These are phyloP conservation scores for Plasmodium blacklocki DNA, from an alignment of 169 alveolate genomes.

Conservation along the genomic window DNA sequence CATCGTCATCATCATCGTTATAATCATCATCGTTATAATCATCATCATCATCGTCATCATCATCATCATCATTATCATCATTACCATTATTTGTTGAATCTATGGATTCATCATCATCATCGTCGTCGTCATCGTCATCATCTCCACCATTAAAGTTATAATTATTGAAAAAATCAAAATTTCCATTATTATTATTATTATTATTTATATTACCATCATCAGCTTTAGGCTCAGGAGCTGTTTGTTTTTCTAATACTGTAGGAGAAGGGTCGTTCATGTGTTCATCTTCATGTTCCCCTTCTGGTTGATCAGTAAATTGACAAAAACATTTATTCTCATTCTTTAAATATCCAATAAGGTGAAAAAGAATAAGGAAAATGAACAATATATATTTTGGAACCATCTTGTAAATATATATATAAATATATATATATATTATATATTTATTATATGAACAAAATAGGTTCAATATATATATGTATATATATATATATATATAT, in stretches of 20 bases:
- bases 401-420: constrained; percentile 14
- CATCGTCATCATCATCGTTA: constrained; percentile 2
- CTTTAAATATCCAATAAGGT: background rate
- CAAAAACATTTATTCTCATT: constrained; percentile 17
- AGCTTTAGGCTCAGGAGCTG: constrained; percentile 6
- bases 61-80: constrained; percentile 31
- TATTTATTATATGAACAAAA: too few relatives aligned
- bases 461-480: too few relatives aligned
- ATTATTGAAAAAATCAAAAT: background rate
- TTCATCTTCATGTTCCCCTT: constrained; percentile 21
- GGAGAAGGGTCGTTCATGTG: background rate
- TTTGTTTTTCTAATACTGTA: background rate
- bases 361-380: constrained; percentile 11
- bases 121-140: constrained; percentile 64
- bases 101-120: constrained; percentile 1
- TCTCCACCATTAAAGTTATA: constrained; percentile 22
- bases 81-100: constrained; percentile 4
- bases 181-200: background rate
- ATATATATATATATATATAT: too few relatives aligned
- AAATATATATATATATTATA: too few relatives aligned
- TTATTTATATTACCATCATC: constrained; percentile 59
- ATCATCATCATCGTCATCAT: constrained; percentile 48
- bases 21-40: constrained; percentile 7
- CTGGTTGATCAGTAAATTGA: constrained; percentile 7
- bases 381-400: constrained; percentile 11